phyloP scores from a whole-genome alignment of 2,329 filamentous ascomycete species.

The Fusarium xylarioides region DNA sequence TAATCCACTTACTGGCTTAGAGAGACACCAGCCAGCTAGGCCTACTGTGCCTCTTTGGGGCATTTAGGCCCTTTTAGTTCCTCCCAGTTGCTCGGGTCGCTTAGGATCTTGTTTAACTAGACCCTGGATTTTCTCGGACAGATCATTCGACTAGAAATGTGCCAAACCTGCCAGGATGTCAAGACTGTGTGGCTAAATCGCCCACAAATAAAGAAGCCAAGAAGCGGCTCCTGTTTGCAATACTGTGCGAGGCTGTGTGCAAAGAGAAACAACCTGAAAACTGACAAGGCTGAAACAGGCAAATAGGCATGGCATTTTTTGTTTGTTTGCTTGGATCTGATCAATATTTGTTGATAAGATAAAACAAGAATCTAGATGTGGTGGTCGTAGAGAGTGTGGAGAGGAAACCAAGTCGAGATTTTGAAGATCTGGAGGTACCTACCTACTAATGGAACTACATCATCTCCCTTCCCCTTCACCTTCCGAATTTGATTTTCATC shows the following conservation, averaged over 20 bases:
- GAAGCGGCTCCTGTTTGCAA: conserved; percentile 19
- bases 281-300: conserved; percentile 3
- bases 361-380: not conserved
- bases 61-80: conserved; percentile 50
- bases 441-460: too few species aligned
- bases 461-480: not conserved
- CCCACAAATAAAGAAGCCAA: conserved; percentile 20
- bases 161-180: conserved; percentile 37
- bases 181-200: conserved; percentile 25
- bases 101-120: conserved; percentile 50
- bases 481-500: not conserved
- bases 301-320: not conserved
- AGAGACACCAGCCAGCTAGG: conserved; percentile 40
- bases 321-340: not conserved
- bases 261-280: not conserved
- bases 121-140: conserved; percentile 43
- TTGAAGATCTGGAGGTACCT: not conserved
- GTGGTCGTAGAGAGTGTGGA: not conserved
- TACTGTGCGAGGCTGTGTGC: conserved; percentile 1
- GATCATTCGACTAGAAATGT: conserved; percentile 40
- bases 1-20: conserved; percentile 33
- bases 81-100: conserved; percentile 52
- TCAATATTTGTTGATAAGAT: not conserved
- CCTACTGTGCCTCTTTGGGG: conserved; percentile 47
- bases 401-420: not conserved